Base-by-base conservation (phyloP, 2,329 filamentous ascomycete species). In the Penicillium expansum region DNA sequence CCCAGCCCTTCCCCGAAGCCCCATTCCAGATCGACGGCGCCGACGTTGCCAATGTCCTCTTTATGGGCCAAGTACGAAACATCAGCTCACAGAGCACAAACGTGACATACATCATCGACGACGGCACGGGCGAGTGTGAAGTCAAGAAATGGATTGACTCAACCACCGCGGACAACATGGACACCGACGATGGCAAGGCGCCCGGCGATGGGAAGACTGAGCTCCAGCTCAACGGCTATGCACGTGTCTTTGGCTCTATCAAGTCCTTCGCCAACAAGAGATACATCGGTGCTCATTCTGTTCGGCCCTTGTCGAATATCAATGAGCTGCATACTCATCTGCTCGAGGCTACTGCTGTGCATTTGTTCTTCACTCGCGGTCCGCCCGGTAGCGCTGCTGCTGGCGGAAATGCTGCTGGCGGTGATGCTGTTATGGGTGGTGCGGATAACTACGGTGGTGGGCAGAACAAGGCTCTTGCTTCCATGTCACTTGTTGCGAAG, bases 241-340 rank as follows among this genome's bases (percentile, higher is more conserved):
- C 93, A 51, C 87, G 92, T 69, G 88, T 94, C 50, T 95, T 85
- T 79, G 94, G 94, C 59, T 86, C 88, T 54, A 80, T 97, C 69
- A 94, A 92, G 77, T 83, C 82, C 52, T 95, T 95, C 78, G 88
- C 88, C 72, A 89, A 89, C 76, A 94, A 92, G 79, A 84, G 88
- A 60, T 88, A 92, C 74, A 83, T 99, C 52, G 86, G 84, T 61
- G 89, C 91, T 41, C 88, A 92, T 74, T 85, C 90, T 67, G 87
- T 99, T 62, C 87, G 92, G 52, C 86, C 89, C 4, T 80, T 97
- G 53, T 79, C 83, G 54, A 90, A 97, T 74, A 88, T 88, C 79
- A 96, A 99, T 79, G 94, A 99, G 81, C 84, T 97, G 72, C 89
- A 88, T 71, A 96, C 91, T 73, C 94, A 97, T 76, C 77, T 97